These are phyloP conservation scores for Auricularia auricula-judae DNA, from an alignment of 768 basidiomycete species.

Conservation along the genomic window DNA sequence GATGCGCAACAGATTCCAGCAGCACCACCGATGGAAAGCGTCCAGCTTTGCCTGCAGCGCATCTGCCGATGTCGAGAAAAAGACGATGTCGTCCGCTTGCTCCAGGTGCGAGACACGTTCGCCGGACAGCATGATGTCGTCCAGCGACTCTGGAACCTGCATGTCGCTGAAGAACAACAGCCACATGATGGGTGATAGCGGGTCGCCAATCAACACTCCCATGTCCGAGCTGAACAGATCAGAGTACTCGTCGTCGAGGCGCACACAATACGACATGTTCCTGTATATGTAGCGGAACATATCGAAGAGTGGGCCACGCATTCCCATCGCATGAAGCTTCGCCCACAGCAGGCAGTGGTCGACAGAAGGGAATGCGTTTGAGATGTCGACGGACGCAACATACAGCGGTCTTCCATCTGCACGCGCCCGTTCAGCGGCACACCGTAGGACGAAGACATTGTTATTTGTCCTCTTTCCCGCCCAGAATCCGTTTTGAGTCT, in stretches of 20 bases:
- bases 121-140: constrained; percentile 7
- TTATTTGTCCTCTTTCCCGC: constrained; percentile 10
- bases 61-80: constrained; percentile 11
- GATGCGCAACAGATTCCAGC: constrained; percentile 16
- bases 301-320: constrained; percentile 9
- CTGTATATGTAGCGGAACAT: constrained; percentile 7
- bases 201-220: constrained; percentile 20
- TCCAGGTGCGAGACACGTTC: constrained; percentile 7
- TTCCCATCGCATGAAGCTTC: constrained; percentile 15
- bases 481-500: constrained; percentile 17
- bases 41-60: constrained; percentile 13
- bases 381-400: constrained; percentile 15
- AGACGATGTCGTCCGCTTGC: constrained; percentile 19
- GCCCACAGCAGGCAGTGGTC: constrained; percentile 22
- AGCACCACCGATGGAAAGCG: constrained; percentile 14
- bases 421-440: constrained; percentile 14
- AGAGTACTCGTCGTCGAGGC: constrained; percentile 3
- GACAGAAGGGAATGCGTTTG: constrained; percentile 14
- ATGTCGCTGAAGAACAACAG: constrained; percentile 17
- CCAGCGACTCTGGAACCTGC: constrained; percentile 1
- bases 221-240: constrained; percentile 12
- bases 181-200: constrained; percentile 18
- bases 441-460: constrained; percentile 11
- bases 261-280: constrained; percentile 10
- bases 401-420: constrained; percentile 11